These are phyloP conservation scores for Cyberlindnera sargentensis DNA, from an alignment of 805 yeast genomes.

Conservation along the genomic window DNA sequence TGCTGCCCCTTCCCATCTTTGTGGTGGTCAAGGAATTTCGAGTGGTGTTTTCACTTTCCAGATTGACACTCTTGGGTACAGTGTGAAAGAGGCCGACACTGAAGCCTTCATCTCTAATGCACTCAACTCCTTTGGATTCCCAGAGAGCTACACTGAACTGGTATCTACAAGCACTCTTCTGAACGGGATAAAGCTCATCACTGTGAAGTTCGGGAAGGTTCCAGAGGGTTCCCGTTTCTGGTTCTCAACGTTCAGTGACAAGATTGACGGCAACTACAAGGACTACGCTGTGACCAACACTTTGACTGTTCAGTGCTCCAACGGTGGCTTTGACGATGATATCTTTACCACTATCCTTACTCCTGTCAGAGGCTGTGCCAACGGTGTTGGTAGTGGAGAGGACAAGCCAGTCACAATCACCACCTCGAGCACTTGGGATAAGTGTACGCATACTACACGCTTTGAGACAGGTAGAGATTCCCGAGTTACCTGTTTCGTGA, in stretches of 20 bases:
- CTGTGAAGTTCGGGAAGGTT: constrained; percentile 4
- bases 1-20: constrained; percentile 1
- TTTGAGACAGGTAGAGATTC: constrained; percentile 7
- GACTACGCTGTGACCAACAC: neutral
- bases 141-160: neutral
- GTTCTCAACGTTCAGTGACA: constrained; percentile 3
- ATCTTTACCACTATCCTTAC: neutral
- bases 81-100: neutral
- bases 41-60: constrained; percentile 7
- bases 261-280: neutral
- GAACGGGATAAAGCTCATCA: neutral
- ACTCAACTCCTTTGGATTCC: constrained; percentile 2
- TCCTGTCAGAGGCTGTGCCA: constrained; percentile 4
- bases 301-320: neutral
- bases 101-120: neutral
- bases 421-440: constrained; percentile 4
- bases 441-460: constrained; percentile 4
- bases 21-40: constrained; percentile 2
- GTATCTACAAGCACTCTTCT: too few relatives aligned
- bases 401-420: constrained; percentile 3
- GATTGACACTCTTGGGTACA: neutral
- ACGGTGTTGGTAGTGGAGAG: constrained; percentile 7
- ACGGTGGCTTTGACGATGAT: neutral
- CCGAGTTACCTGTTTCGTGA: constrained; percentile 6
- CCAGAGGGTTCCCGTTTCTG: constrained; percentile 7